Base-by-base conservation (phyloP, 2,329 filamentous ascomycete genomes). In the Cytospora piceicola region DNA sequence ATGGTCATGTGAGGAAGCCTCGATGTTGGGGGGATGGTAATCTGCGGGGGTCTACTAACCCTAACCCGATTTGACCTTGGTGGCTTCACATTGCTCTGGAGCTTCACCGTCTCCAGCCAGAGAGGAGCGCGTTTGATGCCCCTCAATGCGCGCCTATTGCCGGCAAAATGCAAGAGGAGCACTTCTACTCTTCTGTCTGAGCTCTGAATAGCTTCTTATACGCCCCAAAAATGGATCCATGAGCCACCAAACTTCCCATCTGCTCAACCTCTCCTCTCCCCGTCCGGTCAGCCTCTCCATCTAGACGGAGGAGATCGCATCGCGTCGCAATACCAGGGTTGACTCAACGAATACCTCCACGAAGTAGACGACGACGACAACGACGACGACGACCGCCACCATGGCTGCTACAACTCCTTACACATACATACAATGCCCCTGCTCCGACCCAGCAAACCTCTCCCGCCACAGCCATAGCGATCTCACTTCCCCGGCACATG, bases 401-500 rank as follows among this genome's bases (percentile, higher is more conserved):
- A 87, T 87, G 84, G 75, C 82, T 64, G 77, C 78, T 61, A 80
- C 84, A 69, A 82, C 80, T 58, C 87, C 87, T 2, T 90, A 90
- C 78, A 87, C 85, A 61, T 90, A 86, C 75, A 87, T 90, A 32
- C 87, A 88, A 75, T 90, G 87, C 72, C 88, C 87, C 54, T 90
- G 87, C 74, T 85, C 85, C 46, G 84, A 87, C 63, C 74, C 77
- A 12, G 77, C 79, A 8, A 72, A 72, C 20, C 64, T 70, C 46
- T 61, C 69, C 24, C 69, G 69, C 24, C 70, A 59, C 51, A 78
- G 77, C 61, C 76, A 75, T 34, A 67, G 52, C 58, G 64, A 68
- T 27, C 69, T 65, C 22, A 64, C 67, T 12, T 58, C 58, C n/a
- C 60, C 67, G 17, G 39, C 58, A 14, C 36, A 57, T 4, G 77